These are phyloP conservation scores for Daldinia decipiens DNA, from an alignment of 495 filamentous ascomycete genomes.

Conservation along the genomic window DNA sequence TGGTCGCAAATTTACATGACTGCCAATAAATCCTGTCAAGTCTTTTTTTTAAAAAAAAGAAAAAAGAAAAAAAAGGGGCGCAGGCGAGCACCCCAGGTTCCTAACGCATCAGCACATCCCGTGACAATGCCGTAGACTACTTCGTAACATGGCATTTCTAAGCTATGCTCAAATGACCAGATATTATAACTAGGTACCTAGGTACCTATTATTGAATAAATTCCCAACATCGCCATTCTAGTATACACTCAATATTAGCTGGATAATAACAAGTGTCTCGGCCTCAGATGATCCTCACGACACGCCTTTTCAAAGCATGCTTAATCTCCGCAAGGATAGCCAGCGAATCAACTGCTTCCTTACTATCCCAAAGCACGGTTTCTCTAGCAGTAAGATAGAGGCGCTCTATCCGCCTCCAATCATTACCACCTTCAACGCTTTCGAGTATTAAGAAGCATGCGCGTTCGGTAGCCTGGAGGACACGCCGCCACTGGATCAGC, in stretches of 20 bases:
- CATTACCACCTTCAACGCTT: constrained; percentile 13
- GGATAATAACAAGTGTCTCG: background rate
- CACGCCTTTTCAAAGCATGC: background rate
- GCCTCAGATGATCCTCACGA: constrained; percentile 5
- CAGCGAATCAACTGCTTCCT: background rate
- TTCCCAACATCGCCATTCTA: too few species aligned
- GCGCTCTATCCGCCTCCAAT: constrained; percentile 24
- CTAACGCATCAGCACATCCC: too few species aligned
- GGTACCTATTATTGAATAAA: too few species aligned
- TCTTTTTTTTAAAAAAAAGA: too few species aligned
- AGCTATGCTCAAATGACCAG: too few species aligned
- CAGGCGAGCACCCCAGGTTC: too few species aligned
- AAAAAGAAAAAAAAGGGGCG: too few species aligned
- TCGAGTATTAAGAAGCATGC: constrained; percentile 23
- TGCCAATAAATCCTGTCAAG: too few species aligned
- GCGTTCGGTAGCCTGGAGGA: background rate
- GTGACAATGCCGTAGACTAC: too few species aligned
- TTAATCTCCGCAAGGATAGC: constrained; percentile 2
- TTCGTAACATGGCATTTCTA: too few species aligned
- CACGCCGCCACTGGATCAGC: constrained; percentile 26
- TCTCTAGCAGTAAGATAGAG: constrained; percentile 6
- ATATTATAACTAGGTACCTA: too few species aligned
- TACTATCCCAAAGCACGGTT: background rate
- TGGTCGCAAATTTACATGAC: too few species aligned
- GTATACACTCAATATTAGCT: background rate